These are phyloP conservation scores for Bonia amplexicaulis DNA, from an alignment of 176 grass and related monocot species.

Conservation along the genomic window DNA sequence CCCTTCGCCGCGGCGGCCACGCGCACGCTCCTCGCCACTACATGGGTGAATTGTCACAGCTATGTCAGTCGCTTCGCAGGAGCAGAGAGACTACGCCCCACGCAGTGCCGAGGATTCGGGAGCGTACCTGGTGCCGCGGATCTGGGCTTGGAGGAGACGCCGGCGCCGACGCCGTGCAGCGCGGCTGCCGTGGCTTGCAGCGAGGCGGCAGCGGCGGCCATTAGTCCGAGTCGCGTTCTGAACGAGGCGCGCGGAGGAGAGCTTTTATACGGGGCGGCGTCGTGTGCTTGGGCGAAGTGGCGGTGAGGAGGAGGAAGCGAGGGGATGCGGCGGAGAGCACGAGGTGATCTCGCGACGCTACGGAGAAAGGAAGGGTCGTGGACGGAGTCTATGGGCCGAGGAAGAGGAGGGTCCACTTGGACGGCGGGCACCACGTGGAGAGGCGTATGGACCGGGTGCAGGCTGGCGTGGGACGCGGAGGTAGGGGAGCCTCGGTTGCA, in stretches of 20 bases:
- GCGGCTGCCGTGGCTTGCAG: slow-evolving; percentile 8
- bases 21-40: slow-evolving; percentile 22
- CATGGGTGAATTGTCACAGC: not conserved
- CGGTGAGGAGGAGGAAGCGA: slow-evolving; percentile 1
- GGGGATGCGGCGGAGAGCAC: slow-evolving; percentile 30
- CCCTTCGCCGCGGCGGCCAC: slow-evolving; percentile 12
- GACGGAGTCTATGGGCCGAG: not conserved
- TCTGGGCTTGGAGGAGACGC: slow-evolving; percentile 18
- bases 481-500: not conserved
- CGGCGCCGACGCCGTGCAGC: slow-evolving; percentile 19
- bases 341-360: not conserved
- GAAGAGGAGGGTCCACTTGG: not conserved
- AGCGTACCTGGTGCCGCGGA: slow-evolving; percentile 14
- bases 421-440: not conserved
- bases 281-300: not conserved
- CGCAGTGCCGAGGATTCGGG: not conserved
- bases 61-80: not conserved
- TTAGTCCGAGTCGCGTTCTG: not conserved
- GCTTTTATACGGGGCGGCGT: not conserved
- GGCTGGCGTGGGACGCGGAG: not conserved
- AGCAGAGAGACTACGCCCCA: not conserved
- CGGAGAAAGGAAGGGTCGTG: not conserved
- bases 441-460: not conserved
- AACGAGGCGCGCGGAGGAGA: not conserved
- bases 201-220: slow-evolving; percentile 31